Evolutionary conservation across 176 grass and related monocot genomes (phyloP).

Genomic region (Lolium perenne): DNA sequence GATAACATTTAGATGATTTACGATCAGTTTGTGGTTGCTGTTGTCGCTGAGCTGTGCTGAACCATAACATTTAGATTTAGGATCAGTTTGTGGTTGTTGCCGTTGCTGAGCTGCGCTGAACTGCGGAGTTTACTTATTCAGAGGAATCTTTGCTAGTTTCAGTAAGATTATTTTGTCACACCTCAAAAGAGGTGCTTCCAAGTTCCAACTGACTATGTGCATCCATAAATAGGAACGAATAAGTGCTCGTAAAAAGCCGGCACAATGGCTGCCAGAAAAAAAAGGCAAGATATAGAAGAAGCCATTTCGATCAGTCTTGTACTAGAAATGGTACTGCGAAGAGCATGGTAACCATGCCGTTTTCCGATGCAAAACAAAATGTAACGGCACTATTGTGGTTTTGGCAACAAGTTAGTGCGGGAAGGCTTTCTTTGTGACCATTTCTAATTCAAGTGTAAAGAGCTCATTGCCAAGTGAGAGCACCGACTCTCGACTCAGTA

Average conservation of each 20-base stretch:
- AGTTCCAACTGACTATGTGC: background rate
- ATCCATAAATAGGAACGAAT: background rate
- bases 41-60: background rate
- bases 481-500: background rate
- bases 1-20: constrained; percentile 21
- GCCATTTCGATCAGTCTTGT: background rate
- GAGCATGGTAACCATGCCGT: background rate
- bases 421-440: background rate
- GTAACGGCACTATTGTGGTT: background rate
- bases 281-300: background rate
- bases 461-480: background rate
- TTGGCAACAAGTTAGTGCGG: background rate
- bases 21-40: background rate
- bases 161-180: background rate
- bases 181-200: constrained; percentile 13
- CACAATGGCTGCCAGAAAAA: too few species aligned
- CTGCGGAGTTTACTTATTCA: background rate
- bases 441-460: background rate
- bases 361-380: background rate
- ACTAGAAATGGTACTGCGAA: background rate
- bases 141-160: constrained; percentile 6
- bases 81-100: background rate
- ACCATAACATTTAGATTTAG: background rate
- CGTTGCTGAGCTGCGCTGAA: background rate
- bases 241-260: background rate